Base-by-base conservation (phyloP, 495 filamentous ascomycete genomes). In the Bathelium albidoporum region DNA sequence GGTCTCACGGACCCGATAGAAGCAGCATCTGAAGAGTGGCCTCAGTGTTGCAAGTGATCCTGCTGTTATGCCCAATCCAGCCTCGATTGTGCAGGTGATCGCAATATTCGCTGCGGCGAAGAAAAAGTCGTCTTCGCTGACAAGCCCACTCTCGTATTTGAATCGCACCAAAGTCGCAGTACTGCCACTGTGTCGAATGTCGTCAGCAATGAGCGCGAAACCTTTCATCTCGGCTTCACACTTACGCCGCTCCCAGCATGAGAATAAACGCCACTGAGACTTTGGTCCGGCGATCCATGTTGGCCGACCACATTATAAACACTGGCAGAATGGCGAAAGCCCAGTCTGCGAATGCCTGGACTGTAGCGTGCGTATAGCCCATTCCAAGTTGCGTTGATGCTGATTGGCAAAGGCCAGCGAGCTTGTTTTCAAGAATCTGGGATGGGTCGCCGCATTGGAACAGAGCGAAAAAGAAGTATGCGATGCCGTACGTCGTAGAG, bases 261-360 rank as follows among this genome's bases (percentile, higher is more conserved):
- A 75, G 68, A n/a, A 75, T 69, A 32, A 73, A 64, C 1, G 69
- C 71, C 24, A 73, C 72, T 2, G 69, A 72, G 22, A 73, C 44
- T 52, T 75, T 74, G 32, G 71, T 60, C 3, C 69, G 65, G 1
- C 63, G 34, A 32, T 69, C 55, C 71, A 75, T 73, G 10, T 67
- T 66, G 4, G 69, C 55, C 28, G 70, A 64, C 67, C 71, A 69
- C 1, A 75, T 31, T 3, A 74, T 64, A 29, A 69, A 49, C 1
- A 75, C 58, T 0, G 73, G 73, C 10, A 75, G 64, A 3, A 61
- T n/a, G 10, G 65, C 71, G 32, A 75, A 68, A 14, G 69, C 60
- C 49, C 59, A 67, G 62, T 75, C 73, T 2, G 71, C 67, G 16
- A 68, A n/a, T 11, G 68, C 65, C 20, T 68, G 70, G 31, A 73